These are phyloP conservation scores for Boletus pseudopeckii DNA, from an alignment of 768 basidiomycete species.

Conservation along the genomic window DNA sequence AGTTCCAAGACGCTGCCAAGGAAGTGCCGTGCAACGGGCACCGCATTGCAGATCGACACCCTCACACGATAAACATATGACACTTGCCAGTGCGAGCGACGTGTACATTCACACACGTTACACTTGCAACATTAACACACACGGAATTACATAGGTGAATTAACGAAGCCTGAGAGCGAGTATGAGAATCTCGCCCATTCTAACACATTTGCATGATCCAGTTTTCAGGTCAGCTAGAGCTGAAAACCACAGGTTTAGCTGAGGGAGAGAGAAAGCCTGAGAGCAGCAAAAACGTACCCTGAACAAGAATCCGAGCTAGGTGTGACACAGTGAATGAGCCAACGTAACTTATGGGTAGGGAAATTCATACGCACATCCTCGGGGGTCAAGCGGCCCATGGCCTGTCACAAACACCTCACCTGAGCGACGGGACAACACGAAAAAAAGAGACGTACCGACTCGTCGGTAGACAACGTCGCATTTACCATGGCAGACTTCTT, in stretches of 20 bases:
- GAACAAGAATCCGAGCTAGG: constrained; percentile 45
- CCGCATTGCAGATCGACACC: too few relatives aligned
- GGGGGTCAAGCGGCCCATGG: constrained; percentile 91
- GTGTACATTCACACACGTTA: not conserved
- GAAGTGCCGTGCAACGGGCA: not conserved
- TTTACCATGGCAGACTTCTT: constrained; percentile 97
- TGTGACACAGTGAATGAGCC: not conserved
- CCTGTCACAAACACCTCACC: constrained; percentile 38
- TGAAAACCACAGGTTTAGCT: constrained; percentile 1
- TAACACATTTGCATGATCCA: not conserved
- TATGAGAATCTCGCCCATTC: not conserved
- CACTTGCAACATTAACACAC: not conserved
- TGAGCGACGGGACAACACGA: constrained; percentile 9
- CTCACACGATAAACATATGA: not conserved
- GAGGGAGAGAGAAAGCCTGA: not conserved
- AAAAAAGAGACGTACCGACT: constrained; percentile 45
- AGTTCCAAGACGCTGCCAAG: not conserved
- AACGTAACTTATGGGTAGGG: not conserved
- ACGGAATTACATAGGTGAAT: not conserved
- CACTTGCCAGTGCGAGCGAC: not conserved
- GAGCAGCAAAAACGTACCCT: constrained; percentile 33
- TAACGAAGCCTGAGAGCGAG: not conserved
- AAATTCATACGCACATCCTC: constrained; percentile 54
- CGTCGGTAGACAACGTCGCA: constrained; percentile 79
- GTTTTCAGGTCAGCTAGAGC: constrained; percentile 15